These are phyloP conservation scores for Yamadazyma dushanensis DNA, from an alignment of 1,139 yeast species.

Conservation along the genomic window DNA sequence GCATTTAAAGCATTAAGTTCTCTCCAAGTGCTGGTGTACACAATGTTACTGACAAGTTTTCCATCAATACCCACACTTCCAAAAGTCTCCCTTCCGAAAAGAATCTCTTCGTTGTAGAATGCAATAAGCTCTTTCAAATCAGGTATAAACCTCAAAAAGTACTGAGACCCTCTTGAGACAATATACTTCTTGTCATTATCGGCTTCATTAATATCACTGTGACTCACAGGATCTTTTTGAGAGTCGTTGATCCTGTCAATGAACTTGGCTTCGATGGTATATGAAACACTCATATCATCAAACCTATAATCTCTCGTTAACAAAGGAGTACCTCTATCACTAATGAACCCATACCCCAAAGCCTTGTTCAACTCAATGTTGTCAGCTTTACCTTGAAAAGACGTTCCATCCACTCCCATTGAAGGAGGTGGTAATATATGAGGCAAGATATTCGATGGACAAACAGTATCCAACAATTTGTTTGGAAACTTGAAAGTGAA, in stretches of 20 bases:
- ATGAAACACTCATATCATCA: constrained; percentile 43
- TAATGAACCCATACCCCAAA: constrained; percentile 45
- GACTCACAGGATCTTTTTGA: constrained; percentile 29
- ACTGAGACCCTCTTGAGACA: constrained; percentile 38
- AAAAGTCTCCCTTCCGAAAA: constrained; percentile 28
- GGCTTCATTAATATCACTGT: constrained; percentile 41
- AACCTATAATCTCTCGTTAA: constrained; percentile 43
- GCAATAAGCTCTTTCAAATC: constrained; percentile 32
- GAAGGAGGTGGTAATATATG: constrained; percentile 68
- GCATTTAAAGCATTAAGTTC: constrained; percentile 27
- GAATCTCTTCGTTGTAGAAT: constrained; percentile 27
- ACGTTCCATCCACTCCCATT: constrained; percentile 54
- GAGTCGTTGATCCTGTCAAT: constrained; percentile 37
- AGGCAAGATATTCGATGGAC: constrained; percentile 51
- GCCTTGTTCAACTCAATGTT: constrained; percentile 40
- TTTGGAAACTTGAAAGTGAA: constrained; percentile 66
- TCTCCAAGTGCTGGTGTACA: constrained; percentile 35
- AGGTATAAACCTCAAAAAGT: constrained; percentile 43
- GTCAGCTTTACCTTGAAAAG: constrained; percentile 38
- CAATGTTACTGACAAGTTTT: constrained; percentile 28
- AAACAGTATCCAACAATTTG: constrained; percentile 54
- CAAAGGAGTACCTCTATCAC: constrained; percentile 43
- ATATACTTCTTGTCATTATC: constrained; percentile 33
- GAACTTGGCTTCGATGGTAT: constrained; percentile 45
- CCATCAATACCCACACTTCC: constrained; percentile 38